Evolutionary conservation across 129 eudicot genomes (phyloP).

Genomic region (Tagetes erecta): DNA sequence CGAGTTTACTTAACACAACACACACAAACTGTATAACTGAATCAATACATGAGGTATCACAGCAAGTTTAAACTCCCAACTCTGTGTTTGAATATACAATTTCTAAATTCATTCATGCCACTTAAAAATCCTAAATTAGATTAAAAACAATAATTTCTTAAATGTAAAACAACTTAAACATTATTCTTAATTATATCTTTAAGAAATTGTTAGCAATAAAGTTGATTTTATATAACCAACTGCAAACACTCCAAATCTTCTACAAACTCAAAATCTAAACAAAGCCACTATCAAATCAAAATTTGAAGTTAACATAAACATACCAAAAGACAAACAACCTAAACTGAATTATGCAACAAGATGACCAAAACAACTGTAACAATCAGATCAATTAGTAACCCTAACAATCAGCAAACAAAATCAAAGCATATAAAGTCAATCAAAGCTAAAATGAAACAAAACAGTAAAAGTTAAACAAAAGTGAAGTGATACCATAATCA

Average conservation of each 20-base stretch:
- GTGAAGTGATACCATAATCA: conserved; percentile 30
- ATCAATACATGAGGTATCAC: not conserved
- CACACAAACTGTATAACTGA: not conserved
- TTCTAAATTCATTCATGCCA: not conserved
- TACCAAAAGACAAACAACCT: too few species aligned
- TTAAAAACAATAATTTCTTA: not conserved
- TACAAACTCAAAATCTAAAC: not conserved
- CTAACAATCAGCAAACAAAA: not conserved
- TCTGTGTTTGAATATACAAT: not conserved
- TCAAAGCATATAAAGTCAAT: not conserved
- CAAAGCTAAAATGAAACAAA: not conserved
- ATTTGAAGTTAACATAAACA: not conserved
- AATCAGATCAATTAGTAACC: not conserved
- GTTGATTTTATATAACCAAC: not conserved
- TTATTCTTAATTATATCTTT: not conserved
- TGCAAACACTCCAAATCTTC: not conserved
- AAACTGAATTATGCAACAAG: not conserved
- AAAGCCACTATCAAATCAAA: not conserved
- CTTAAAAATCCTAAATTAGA: not conserved
- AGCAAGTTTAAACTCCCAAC: not conserved
- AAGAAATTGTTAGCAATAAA: too few species aligned
- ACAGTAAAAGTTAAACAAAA: not conserved
- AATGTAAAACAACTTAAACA: not conserved
- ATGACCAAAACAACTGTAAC: not conserved
- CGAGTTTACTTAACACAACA: too few species aligned